Conservation (phyloP, 768 basidiomycete species). For the Termitomyces sp. region DNA sequence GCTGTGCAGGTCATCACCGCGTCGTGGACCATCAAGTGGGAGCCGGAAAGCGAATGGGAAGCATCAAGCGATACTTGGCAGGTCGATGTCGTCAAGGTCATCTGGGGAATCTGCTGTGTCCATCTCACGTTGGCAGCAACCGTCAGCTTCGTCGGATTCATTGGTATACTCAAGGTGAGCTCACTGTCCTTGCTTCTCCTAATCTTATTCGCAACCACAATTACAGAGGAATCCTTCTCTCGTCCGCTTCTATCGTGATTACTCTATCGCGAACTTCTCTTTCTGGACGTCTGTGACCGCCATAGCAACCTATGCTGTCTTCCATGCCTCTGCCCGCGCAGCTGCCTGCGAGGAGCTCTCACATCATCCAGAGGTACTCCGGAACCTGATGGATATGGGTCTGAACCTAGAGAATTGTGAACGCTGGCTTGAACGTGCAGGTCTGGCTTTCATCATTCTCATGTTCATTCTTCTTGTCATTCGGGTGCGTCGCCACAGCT, state of each 20-base stretch:
- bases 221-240: constrained; percentile 57
- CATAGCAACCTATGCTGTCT: constrained; percentile 56
- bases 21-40: constrained; percentile 35
- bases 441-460: constrained; percentile 53
- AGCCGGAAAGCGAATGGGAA: constrained; percentile 47
- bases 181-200: constrained; percentile 1
- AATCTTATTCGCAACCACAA: constrained; percentile 1
- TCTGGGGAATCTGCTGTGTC: constrained; percentile 61
- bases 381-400: constrained; percentile 66
- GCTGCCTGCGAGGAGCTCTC: constrained; percentile 73
- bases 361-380: constrained; percentile 71
- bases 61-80: constrained; percentile 35
- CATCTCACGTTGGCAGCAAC: constrained; percentile 67
- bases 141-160: constrained; percentile 62
- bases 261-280: constrained; percentile 74
- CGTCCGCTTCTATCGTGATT: constrained; percentile 81
- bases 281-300: constrained; percentile 61
- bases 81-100: constrained; percentile 42
- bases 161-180: constrained; percentile 67
- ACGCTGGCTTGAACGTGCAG: constrained; percentile 68
- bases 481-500: constrained; percentile 45
- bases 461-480: constrained; percentile 63
- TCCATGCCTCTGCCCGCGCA: constrained; percentile 52
- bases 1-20: constrained; percentile 24
- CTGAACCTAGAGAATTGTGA: constrained; percentile 81